phyloP scores from a whole-genome alignment of 495 filamentous ascomycete species.

The Emericellopsis terricola region DNA sequence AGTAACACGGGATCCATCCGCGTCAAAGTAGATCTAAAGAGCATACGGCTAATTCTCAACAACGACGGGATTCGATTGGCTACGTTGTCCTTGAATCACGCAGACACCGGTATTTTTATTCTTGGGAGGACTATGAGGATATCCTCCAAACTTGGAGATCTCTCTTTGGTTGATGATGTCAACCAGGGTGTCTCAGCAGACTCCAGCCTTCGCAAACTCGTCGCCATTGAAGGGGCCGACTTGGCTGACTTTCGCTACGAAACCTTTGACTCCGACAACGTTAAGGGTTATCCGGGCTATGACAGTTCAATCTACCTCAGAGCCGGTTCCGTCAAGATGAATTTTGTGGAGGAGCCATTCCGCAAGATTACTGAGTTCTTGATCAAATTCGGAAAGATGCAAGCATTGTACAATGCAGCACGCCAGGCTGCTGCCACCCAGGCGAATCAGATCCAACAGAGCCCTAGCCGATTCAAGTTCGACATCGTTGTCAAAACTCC shows the following conservation, averaged over 20 bases:
- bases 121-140: slow-evolving; percentile 72
- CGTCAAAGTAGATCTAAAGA: slow-evolving; percentile 84
- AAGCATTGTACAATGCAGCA: slow-evolving; percentile 94
- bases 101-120: slow-evolving; percentile 77
- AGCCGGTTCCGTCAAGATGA: slow-evolving; percentile 87
- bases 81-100: slow-evolving; percentile 79
- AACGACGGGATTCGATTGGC: slow-evolving; percentile 93
- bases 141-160: slow-evolving; percentile 67
- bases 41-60: slow-evolving; percentile 88
- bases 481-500: slow-evolving; percentile 87
- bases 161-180: slow-evolving; percentile 82
- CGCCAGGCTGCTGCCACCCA: slow-evolving; percentile 89
- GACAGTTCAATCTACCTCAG: slow-evolving; percentile 78
- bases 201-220: slow-evolving; percentile 67
- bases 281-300: slow-evolving; percentile 71
- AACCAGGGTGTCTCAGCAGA: slow-evolving; percentile 71
- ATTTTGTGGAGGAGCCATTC: slow-evolving; percentile 92
- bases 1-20: slow-evolving; percentile 25
- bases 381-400: slow-evolving; percentile 98
- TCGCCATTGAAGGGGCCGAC: slow-evolving; percentile 88
- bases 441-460: slow-evolving; percentile 81
- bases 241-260: slow-evolving; percentile 97
- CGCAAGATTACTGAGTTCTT: slow-evolving; percentile 95
- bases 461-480: slow-evolving; percentile 75
- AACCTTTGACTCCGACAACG: slow-evolving; percentile 63